Conservation (phyloP, 371 early-diverging fungal genomes). For the Mucor sp. region DNA sequence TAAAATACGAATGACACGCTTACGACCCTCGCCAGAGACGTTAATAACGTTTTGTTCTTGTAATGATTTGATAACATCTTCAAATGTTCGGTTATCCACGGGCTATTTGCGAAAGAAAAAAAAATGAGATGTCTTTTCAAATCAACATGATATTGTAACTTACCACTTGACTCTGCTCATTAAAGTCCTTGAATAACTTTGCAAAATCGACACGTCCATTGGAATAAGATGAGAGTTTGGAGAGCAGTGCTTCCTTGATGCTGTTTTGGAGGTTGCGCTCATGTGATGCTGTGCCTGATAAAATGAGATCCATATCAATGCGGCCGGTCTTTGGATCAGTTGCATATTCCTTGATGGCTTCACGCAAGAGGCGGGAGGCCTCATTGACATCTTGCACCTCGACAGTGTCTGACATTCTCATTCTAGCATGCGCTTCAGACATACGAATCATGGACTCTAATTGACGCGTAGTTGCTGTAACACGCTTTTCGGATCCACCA, state of each 20-base stretch:
- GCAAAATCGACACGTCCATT: slow-evolving; percentile 40
- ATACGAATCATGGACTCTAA: slow-evolving; percentile 99
- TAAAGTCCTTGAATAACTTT: slow-evolving; percentile 47
- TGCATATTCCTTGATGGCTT: slow-evolving; percentile 94
- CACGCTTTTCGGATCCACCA: slow-evolving; percentile 66
- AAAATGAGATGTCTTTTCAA: no score
- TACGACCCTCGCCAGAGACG: slow-evolving; percentile 43
- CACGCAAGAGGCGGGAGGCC: slow-evolving; percentile 87
- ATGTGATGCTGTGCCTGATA: slow-evolving; percentile 79
- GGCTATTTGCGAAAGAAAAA: slow-evolving; percentile 22
- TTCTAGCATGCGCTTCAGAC: slow-evolving; percentile 97
- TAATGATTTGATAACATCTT: slow-evolving; percentile 38
- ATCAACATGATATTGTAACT: not conserved
- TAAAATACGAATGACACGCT: slow-evolving; percentile 31
- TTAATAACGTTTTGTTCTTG: slow-evolving; percentile 39
- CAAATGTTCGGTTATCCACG: slow-evolving; percentile 40
- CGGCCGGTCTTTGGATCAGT: slow-evolving; percentile 98
- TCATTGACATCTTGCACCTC: slow-evolving; percentile 82
- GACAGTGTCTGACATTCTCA: slow-evolving; percentile 80
- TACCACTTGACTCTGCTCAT: slow-evolving; percentile 59
- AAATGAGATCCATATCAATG: slow-evolving; percentile 97
- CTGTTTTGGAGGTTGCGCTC: slow-evolving; percentile 57
- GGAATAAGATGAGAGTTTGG: slow-evolving; percentile 39
- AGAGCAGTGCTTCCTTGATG: slow-evolving; percentile 46
- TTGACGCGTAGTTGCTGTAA: slow-evolving; percentile 99